Percentiles rank a stretch among this genome's conserved stretches.
phyloP scores from a whole-genome alignment of 1,139 yeast species.

The Kurtzmaniella quercitrusa region DNA sequence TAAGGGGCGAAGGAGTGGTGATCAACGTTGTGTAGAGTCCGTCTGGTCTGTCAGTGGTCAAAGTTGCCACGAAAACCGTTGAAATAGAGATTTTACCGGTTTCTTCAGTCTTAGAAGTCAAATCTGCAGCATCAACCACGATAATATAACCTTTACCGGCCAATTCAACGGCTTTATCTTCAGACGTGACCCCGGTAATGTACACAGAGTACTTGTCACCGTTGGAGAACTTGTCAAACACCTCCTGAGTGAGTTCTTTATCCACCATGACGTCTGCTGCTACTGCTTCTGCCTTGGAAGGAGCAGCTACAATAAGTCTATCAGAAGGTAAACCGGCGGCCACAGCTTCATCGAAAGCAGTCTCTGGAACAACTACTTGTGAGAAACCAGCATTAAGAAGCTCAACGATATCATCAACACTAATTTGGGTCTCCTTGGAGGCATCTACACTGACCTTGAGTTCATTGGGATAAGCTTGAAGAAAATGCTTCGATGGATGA shows the following conservation, averaged over 20 bases:
- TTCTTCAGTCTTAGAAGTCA: conserved; percentile 38
- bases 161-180: conserved; percentile 24
- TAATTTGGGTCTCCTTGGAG: conserved; percentile 12
- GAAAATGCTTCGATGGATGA: conserved; percentile 30
- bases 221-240: conserved; percentile 16
- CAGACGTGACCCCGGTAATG: conserved; percentile 19
- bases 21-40: conserved; percentile 84
- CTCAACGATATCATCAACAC: conserved; percentile 43
- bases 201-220: conserved; percentile 46
- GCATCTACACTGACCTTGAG: conserved; percentile 35
- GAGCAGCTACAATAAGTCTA: conserved; percentile 45
- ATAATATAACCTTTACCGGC: conserved; percentile 43
- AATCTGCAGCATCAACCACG: conserved; percentile 34
- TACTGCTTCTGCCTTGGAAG: conserved; percentile 9
- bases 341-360: conserved; percentile 27
- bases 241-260: conserved; percentile 12
- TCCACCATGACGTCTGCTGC: conserved; percentile 10
- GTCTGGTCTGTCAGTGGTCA: conserved; percentile 81
- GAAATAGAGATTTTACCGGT: conserved; percentile 41
- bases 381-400: conserved; percentile 67
- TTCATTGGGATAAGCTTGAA: conserved; percentile 29
- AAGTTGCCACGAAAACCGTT: conserved; percentile 48
- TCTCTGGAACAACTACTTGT: conserved; percentile 41
- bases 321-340: conserved; percentile 58
- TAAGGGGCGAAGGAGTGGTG: conserved; percentile 52